These are phyloP conservation scores for Metarhizium guizhouense DNA, from an alignment of 2,329 filamentous ascomycete species.

Conservation along the genomic window DNA sequence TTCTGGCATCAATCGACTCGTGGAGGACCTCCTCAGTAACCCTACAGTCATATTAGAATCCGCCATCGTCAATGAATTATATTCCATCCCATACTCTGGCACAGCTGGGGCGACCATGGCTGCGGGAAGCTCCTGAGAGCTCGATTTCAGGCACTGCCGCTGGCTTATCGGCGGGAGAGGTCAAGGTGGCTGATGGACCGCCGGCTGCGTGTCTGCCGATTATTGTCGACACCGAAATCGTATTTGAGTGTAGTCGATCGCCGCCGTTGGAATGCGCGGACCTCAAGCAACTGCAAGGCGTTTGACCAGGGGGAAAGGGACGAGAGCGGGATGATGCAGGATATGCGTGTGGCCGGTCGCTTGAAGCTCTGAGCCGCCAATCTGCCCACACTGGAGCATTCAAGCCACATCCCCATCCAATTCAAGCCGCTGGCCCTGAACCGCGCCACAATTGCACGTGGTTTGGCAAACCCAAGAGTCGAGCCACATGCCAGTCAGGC, in stretches of 20 bases:
- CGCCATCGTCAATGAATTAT: background rate
- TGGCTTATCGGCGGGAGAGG: background rate
- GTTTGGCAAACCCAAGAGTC: background rate
- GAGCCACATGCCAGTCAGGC: background rate
- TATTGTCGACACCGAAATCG: background rate
- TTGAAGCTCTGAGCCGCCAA: background rate
- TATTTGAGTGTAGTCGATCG: background rate
- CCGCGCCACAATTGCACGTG: background rate
- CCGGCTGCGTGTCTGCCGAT: background rate
- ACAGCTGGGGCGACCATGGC: conserved; percentile 67
- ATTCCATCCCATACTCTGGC: conserved; percentile 51
- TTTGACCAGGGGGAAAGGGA: background rate
- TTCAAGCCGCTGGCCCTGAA: background rate
- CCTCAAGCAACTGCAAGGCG: background rate
- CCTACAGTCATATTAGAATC: conserved; percentile 38
- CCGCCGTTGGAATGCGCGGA: background rate
- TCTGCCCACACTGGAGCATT: background rate
- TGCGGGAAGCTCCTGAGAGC: conserved; percentile 14
- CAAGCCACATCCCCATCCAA: background rate
- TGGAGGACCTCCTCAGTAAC: conserved; percentile 90
- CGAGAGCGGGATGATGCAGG: background rate
- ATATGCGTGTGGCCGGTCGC: background rate
- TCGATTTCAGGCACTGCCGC: background rate
- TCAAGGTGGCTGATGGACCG: background rate
- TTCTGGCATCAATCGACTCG: conserved; percentile 85